phyloP scores from a whole-genome alignment of 345 rosid genomes.

The Gossypium australe region DNA sequence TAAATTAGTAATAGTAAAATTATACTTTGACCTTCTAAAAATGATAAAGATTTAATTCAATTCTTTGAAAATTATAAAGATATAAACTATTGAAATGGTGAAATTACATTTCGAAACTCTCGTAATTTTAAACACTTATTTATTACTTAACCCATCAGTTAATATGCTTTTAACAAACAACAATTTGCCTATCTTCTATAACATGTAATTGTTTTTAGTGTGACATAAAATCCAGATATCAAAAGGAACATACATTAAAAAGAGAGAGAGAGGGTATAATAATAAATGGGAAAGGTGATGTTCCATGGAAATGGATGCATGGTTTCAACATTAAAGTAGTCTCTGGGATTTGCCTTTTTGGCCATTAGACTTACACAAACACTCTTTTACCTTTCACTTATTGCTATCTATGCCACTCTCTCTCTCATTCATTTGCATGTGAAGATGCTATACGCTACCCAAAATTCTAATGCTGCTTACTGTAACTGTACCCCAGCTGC shows the following conservation, averaged over 20 bases:
- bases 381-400: not conserved
- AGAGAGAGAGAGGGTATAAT: not conserved
- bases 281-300: not conserved
- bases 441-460: conserved; percentile 13
- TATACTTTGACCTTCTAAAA: fast-evolving
- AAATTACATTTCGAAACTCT: too few species aligned
- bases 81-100: too few species aligned
- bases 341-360: not conserved
- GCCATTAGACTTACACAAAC: not conserved
- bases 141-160: too few species aligned
- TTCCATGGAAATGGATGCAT: not conserved
- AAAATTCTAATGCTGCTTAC: conserved; percentile 8
- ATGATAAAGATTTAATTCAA: too few species aligned
- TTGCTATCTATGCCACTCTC: not conserved
- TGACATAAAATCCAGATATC: too few species aligned
- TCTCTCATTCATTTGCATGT: conserved; percentile 9
- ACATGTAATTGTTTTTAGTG: too few species aligned
- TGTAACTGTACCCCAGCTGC: not conserved
- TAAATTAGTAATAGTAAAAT: too few species aligned
- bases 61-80: too few species aligned
- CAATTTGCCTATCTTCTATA: too few species aligned
- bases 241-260: too few species aligned
- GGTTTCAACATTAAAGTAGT: not conserved
- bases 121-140: too few species aligned
- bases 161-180: too few species aligned